Conservation (phyloP, 176 grass and related monocot genomes). For the Chloris gayana region DNA sequence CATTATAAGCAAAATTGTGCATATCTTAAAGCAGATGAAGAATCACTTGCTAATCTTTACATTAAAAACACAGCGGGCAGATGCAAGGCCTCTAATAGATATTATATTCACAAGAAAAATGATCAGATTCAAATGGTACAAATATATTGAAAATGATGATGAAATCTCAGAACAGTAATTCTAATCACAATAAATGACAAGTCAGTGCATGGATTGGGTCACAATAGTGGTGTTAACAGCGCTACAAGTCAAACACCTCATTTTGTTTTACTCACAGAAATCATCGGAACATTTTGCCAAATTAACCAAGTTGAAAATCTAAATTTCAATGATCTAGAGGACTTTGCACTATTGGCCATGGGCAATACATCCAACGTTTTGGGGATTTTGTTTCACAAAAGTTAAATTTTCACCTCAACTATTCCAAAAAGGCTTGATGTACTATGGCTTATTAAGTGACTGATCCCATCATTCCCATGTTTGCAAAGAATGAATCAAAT, state of each 20-base stretch:
- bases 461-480: background rate
- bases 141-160: background rate
- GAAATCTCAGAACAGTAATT: conserved; percentile 14
- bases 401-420: background rate
- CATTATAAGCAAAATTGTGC: conserved; percentile 1
- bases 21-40: background rate
- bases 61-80: background rate
- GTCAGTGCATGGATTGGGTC: background rate
- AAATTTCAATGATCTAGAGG: background rate
- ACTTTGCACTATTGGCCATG: background rate
- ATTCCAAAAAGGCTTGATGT: background rate
- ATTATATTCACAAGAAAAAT: too few species aligned
- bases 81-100: too few species aligned
- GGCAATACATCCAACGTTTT: background rate
- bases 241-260: background rate
- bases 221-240: conserved; percentile 7
- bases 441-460: background rate
- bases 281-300: background rate
- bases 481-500: conserved; percentile 10
- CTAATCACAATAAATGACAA: conserved; percentile 24
- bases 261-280: background rate
- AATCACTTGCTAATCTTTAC: background rate
- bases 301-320: background rate
- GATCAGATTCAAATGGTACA: conserved; percentile 1
- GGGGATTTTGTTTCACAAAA: background rate